Percentiles rank a stretch among this genome's conserved stretches.
Conservation (phyloP, 2,329 filamentous ascomycete species). For the Immersiporthe knoxdaviesiana region DNA sequence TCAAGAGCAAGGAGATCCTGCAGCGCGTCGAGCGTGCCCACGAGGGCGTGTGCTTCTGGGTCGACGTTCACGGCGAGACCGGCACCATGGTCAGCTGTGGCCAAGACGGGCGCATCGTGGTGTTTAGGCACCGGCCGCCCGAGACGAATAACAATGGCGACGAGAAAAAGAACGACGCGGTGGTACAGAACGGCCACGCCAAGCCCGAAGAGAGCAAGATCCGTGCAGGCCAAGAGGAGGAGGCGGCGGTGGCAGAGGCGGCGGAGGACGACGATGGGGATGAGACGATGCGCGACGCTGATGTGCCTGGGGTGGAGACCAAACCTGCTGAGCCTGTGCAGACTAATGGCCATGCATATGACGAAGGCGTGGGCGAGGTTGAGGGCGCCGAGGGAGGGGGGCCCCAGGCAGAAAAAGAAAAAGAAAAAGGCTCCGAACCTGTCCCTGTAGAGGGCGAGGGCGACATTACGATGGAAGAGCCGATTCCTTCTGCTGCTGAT, state of each 20-base stretch:
- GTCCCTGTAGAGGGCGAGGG: not conserved
- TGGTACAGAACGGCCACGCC: conserved; percentile 2
- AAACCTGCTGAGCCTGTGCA: not conserved
- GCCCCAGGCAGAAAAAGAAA: not conserved
- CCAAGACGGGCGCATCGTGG: conserved; percentile 56
- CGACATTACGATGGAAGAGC: not conserved
- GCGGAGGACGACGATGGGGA: not conserved
- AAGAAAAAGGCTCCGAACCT: not conserved
- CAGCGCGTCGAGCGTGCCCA: conserved; percentile 64
- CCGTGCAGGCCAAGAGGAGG: not conserved
- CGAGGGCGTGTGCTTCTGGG: conserved; percentile 66
- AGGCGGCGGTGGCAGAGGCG: not conserved
- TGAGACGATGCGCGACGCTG: not conserved
- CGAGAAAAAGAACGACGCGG: not conserved
- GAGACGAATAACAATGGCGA: not conserved
- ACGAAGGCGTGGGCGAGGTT: not conserved
- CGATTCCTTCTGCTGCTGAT: not conserved
- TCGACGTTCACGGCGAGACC: conserved; percentile 60
- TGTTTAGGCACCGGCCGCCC: conserved; percentile 45
- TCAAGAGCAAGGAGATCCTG: conserved; percentile 79
- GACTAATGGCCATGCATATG: conserved; percentile 13
- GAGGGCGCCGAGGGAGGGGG: not conserved
- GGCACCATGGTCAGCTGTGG: conserved; percentile 57
- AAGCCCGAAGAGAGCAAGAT: conserved; percentile 3
- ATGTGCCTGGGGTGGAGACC: not conserved